Evolutionary conservation across 2,329 filamentous ascomycete genomes (phyloP).

Genomic region (Leptodontidium sp.): DNA sequence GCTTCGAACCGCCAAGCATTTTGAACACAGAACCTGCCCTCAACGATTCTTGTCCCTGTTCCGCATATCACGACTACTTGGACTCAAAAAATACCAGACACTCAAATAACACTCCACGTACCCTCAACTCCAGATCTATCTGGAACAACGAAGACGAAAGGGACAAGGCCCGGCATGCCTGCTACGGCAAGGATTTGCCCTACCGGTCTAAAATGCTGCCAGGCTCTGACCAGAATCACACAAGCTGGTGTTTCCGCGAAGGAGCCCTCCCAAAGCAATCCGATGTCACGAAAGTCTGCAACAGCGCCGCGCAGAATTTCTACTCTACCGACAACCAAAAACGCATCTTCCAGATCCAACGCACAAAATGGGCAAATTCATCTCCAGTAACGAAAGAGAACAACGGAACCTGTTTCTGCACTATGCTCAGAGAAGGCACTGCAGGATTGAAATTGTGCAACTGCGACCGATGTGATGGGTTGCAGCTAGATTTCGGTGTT

Average conservation of each 20-base stretch:
- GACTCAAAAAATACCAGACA: neutral
- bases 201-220: neutral
- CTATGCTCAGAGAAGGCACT: neutral
- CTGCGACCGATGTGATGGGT: constrained; percentile 3
- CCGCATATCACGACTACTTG: neutral
- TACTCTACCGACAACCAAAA: neutral
- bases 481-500: neutral
- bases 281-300: neutral
- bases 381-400: no score
- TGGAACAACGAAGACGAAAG: neutral
- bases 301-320: neutral
- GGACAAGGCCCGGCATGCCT: neutral
- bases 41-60: neutral
- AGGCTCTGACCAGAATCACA: neutral
- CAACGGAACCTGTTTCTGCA: constrained; percentile 2
- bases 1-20: neutral
- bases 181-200: neutral
- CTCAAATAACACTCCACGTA: no score
- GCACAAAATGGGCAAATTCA: constrained; percentile 9
- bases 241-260: constrained; percentile 8
- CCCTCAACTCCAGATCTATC: neutral
- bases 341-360: constrained; percentile 1
- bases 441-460: constrained; percentile 2
- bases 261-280: neutral
- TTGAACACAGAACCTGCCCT: neutral